Evolutionary conservation across 2,329 filamentous ascomycete genomes (phyloP).

Genomic region (Escovopsis sp.): DNA sequence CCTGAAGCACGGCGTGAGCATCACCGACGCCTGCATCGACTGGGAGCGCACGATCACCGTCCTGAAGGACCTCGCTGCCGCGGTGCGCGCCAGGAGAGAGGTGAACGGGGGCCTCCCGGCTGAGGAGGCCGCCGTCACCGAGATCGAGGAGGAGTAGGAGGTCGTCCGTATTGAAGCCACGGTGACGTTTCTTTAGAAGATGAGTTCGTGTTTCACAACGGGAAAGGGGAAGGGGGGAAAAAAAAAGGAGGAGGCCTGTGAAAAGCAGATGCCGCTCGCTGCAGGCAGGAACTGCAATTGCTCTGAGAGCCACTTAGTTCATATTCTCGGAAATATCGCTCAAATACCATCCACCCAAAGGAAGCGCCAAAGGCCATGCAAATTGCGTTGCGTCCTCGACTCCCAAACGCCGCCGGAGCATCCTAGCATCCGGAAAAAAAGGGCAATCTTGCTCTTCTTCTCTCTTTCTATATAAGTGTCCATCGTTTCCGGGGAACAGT

Average conservation of each 20-base stretch:
- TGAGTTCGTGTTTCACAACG: not conserved
- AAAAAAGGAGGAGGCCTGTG: too few species aligned
- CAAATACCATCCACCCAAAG: not conserved
- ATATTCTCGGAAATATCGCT: not conserved
- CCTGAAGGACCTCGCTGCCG: conserved; percentile 73
- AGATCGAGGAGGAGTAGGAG: conserved; percentile 36
- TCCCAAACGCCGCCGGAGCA: not conserved
- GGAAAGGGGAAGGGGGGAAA: too few species aligned
- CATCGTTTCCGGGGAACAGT: too few species aligned
- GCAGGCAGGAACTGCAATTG: too few species aligned
- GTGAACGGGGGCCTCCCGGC: conserved; percentile 24
- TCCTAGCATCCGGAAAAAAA: too few species aligned
- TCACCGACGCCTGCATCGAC: conserved; percentile 91
- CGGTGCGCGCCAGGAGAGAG: conserved; percentile 61
- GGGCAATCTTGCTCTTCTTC: too few species aligned
- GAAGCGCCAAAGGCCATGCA: conserved; percentile 2
- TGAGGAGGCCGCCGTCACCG: conserved; percentile 25
- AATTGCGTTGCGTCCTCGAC: too few species aligned
- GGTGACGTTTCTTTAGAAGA: not conserved
- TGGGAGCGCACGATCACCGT: conserved; percentile 77
- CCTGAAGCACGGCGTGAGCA: conserved; percentile 80
- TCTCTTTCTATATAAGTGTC: too few species aligned
- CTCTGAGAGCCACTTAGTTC: not conserved
- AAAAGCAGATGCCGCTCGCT: too few species aligned
- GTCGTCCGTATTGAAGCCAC: not conserved